Conservation (phyloP, 2,329 filamentous ascomycete species). For the Lasiodiplodia gonubiensis region DNA sequence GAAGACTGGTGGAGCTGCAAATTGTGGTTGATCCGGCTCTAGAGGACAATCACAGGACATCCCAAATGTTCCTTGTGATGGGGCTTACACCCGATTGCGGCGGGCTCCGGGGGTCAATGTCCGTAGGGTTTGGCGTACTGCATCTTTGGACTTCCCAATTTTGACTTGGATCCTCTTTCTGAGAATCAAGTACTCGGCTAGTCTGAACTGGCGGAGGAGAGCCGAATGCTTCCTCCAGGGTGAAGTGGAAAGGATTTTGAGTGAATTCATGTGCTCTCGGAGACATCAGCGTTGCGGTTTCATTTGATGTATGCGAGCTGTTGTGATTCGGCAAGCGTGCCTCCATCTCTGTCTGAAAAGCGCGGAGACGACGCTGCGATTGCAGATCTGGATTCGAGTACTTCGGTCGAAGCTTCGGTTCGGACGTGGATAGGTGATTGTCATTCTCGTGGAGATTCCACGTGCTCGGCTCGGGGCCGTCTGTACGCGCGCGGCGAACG, state of each 20-base stretch:
- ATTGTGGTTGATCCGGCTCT: background rate
- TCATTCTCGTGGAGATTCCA: slow-evolving; percentile 32
- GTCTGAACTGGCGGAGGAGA: slow-evolving; percentile 41
- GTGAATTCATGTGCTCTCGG: slow-evolving; percentile 76
- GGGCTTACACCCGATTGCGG: slow-evolving; percentile 75
- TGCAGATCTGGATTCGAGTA: slow-evolving; percentile 49
- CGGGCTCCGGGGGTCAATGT: slow-evolving; percentile 72
- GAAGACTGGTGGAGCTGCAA: background rate
- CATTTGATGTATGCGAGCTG: slow-evolving; percentile 36
- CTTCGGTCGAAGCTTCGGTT: slow-evolving; percentile 36
- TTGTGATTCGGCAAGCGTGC: slow-evolving; percentile 41
- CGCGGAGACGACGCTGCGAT: slow-evolving; percentile 46
- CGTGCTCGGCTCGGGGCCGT: slow-evolving; percentile 2
- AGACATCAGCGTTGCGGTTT: slow-evolving; percentile 66
- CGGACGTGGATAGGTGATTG: slow-evolving; percentile 35
- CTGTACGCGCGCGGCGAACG: slow-evolving; percentile 7
- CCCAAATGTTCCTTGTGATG: slow-evolving; percentile 78
- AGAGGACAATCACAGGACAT: slow-evolving; percentile 62
- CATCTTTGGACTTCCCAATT: slow-evolving; percentile 56
- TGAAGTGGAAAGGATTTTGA: slow-evolving; percentile 52
- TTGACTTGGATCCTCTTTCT: slow-evolving; percentile 38
- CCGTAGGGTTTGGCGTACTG: slow-evolving; percentile 6
- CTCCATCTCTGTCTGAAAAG: slow-evolving; percentile 48
- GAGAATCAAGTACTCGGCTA: slow-evolving; percentile 41
- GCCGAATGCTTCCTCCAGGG: slow-evolving; percentile 36